Percentiles rank a stretch among this genome's conserved stretches.
phyloP scores from a whole-genome alignment of 805 yeast species.

The Metschnikowia noctiluminum region DNA sequence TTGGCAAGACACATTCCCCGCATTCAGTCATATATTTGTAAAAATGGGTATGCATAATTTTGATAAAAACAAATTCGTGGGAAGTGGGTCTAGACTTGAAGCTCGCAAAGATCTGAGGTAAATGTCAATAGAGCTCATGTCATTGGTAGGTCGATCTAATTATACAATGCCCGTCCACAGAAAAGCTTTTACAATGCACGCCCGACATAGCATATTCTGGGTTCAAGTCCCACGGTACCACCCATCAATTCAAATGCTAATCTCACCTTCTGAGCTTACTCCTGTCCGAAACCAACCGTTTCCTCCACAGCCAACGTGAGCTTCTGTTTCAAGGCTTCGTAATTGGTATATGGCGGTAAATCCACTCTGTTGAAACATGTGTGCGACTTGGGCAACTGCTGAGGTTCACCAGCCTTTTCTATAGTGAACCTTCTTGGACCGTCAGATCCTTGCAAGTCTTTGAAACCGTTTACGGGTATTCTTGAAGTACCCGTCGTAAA shows the following conservation, averaged over 20 bases:
- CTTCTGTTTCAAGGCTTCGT: constrained; percentile 81
- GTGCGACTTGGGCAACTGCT: constrained; percentile 94
- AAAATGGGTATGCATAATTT: neutral
- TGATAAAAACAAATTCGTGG: neutral
- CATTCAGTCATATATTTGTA: neutral
- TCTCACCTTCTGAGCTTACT: constrained; percentile 39
- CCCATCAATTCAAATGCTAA: no score
- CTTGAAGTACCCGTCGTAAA: constrained; percentile 99
- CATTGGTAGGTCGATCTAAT: no score
- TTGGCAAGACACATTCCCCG: neutral
- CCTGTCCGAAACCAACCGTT: constrained; percentile 98
- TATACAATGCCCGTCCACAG: neutral
- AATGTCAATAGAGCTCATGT: no score
- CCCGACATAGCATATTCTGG: neutral
- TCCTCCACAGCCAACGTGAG: constrained; percentile 96
- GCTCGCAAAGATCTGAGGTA: neutral
- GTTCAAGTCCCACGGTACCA: neutral
- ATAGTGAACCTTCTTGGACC: constrained; percentile 99
- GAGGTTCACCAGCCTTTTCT: constrained; percentile 94
- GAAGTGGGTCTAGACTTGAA: neutral
- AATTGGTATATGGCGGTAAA: constrained; percentile 88
- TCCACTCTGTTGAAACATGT: constrained; percentile 99
- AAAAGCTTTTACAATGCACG: neutral
- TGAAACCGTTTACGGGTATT: constrained; percentile 98
- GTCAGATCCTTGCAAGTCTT: constrained; percentile 97